Conservation (phyloP, 106 monocot species). For the Dendrobium huoshanense region DNA sequence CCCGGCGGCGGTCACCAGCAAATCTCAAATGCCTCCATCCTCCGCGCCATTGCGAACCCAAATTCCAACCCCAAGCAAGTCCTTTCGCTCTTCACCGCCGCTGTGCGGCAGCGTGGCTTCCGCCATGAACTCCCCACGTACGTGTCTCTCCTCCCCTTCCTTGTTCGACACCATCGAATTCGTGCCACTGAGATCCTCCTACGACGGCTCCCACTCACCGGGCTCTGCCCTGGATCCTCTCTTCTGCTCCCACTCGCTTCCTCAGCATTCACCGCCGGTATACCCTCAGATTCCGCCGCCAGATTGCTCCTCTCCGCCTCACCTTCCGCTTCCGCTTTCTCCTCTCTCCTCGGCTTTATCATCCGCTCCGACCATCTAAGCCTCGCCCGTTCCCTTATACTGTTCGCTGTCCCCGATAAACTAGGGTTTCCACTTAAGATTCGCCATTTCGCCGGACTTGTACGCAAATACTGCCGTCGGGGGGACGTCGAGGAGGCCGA, state of each 20-base stretch:
- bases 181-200: background rate
- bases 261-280: background rate
- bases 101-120: slow-evolving; percentile 5
- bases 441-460: background rate
- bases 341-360: background rate
- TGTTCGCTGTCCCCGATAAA: background rate
- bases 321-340: slow-evolving; percentile 4
- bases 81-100: slow-evolving; percentile 10
- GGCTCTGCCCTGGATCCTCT: background rate
- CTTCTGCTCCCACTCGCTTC: slow-evolving; percentile 4
- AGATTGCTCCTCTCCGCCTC: background rate
- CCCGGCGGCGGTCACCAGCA: background rate
- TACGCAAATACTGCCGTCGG: background rate
- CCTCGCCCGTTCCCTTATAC: background rate
- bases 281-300: background rate
- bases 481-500: background rate
- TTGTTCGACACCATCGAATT: background rate
- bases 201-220: slow-evolving; percentile 6
- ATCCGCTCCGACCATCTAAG: background rate
- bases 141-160: slow-evolving; percentile 7
- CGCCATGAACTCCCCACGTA: slow-evolving; percentile 8
- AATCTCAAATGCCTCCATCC: slow-evolving; percentile 8
- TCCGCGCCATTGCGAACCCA: slow-evolving; percentile 5
- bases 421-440: slow-evolving; percentile 11
- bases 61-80: slow-evolving; percentile 8